Conservation (phyloP, 2,329 filamentous ascomycete species). For the Phaeomoniella chlamydospora region DNA sequence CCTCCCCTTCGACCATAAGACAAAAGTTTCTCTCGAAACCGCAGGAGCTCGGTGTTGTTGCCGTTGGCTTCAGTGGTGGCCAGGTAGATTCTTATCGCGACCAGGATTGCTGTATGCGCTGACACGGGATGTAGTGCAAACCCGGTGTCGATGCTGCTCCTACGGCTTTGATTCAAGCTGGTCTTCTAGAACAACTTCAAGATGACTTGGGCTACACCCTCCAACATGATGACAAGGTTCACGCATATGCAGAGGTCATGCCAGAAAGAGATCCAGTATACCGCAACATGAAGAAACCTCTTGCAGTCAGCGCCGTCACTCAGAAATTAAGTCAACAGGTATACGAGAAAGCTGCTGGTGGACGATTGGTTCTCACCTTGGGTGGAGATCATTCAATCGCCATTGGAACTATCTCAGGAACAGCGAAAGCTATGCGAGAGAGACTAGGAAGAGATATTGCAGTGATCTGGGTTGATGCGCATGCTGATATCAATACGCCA, state of each 20-base stretch:
- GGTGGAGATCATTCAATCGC: conserved; percentile 95
- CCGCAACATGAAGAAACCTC: conserved; percentile 90
- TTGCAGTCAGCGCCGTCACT: conserved; percentile 73
- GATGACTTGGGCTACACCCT: conserved; percentile 82
- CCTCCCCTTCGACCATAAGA: conserved; percentile 40
- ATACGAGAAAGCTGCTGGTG: conserved; percentile 69
- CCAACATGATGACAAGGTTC: conserved; percentile 67
- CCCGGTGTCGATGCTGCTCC: conserved; percentile 83
- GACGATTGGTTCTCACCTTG: conserved; percentile 79
- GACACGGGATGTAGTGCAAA: conserved; percentile 50
- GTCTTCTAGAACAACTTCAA: conserved; percentile 68
- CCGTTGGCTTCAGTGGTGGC: conserved; percentile 90
- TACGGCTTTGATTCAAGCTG: conserved; percentile 73
- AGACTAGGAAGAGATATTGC: conserved; percentile 62
- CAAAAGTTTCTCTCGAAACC: conserved; percentile 68
- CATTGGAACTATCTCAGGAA: conserved; percentile 82
- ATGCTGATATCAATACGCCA: conserved; percentile 94
- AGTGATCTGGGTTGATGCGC: conserved; percentile 97
- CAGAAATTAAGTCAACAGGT: conserved; percentile 67
- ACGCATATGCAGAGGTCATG: conserved; percentile 64
- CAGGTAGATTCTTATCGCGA: conserved; percentile 47
- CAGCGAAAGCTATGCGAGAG: conserved; percentile 74
- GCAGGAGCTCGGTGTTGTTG: conserved; percentile 76
- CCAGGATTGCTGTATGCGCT: conserved; percentile 5
- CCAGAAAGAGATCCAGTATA: conserved; percentile 59